Conservation (phyloP, 140 eudicot genomes). For the Anethum foeniculum region DNA sequence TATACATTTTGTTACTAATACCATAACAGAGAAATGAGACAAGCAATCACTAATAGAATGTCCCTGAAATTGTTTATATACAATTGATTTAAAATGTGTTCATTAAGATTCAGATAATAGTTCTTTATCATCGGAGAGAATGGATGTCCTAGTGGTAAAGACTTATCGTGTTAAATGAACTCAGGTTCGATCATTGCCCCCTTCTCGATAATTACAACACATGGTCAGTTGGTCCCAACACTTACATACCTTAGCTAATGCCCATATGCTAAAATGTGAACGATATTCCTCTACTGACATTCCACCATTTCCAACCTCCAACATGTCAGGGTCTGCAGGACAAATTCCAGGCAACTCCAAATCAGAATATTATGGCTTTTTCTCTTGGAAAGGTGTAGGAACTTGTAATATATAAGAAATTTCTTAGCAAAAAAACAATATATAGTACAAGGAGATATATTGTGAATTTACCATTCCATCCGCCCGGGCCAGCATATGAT, state of each 20-base stretch:
- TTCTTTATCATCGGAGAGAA: neutral
- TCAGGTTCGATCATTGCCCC: neutral
- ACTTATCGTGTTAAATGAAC: neutral
- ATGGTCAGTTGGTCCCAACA: neutral
- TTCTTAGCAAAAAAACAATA: neutral
- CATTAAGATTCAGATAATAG: neutral
- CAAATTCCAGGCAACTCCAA: neutral
- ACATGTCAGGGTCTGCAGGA: conserved; percentile 82
- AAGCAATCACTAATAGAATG: neutral
- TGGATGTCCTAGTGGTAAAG: neutral
- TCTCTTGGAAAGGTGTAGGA: neutral
- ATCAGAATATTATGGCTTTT: neutral
- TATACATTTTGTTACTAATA: neutral
- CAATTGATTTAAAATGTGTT: neutral
- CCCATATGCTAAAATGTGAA: conserved; percentile 97
- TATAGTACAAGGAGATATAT: neutral
- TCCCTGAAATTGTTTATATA: neutral
- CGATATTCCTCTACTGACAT: conserved; percentile 81
- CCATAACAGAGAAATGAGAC: neutral
- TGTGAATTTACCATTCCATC: conserved; percentile 68
- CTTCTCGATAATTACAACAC: neutral
- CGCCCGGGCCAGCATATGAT: conserved; percentile 78
- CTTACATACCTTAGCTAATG: conserved; percentile 59
- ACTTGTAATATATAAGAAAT: neutral
- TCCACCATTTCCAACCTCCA: conserved; percentile 95